These are phyloP conservation scores for Pseudozyma sp. DNA, from an alignment of 1,284 basidiomycete genomes.

Conservation along the genomic window DNA sequence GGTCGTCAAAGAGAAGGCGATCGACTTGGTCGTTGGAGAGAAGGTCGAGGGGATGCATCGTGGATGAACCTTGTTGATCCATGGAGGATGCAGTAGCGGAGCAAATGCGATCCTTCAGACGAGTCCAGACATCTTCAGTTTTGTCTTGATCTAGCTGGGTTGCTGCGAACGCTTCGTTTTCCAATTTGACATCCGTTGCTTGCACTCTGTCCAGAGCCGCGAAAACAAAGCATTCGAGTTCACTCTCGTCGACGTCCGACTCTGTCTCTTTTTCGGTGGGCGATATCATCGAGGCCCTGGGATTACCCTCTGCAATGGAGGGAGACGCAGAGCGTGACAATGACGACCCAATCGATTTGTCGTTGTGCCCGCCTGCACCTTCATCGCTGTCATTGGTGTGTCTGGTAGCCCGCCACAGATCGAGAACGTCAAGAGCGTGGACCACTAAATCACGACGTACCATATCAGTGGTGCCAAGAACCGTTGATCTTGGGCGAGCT, in stretches of 20 bases:
- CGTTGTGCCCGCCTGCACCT: no score
- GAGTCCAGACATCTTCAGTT: constrained; percentile 17
- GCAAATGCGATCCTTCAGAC: not conserved
- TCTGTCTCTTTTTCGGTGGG: not conserved
- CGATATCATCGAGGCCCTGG: not conserved
- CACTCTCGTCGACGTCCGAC: constrained; percentile 11
- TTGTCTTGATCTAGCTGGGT: not conserved
- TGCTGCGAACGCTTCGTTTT: not conserved
- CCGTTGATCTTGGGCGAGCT: not conserved
- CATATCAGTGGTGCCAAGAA: not conserved
- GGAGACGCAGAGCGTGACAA: not conserved
- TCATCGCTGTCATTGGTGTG: not conserved
- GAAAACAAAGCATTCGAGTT: constrained; percentile 30
- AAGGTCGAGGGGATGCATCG: constrained; percentile 28
- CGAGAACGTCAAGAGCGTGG: constrained; percentile 25
- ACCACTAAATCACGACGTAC: constrained; percentile 26
- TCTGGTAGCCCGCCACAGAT: constrained; percentile 12
- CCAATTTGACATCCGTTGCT: not conserved
- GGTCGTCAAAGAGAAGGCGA: constrained; percentile 19
- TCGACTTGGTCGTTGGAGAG: constrained; percentile 39
- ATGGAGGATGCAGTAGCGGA: constrained; percentile 10
- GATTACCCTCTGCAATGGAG: not conserved
- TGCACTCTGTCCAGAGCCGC: not conserved
- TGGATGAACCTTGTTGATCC: not conserved
- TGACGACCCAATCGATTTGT: not conserved